Evolutionary conservation across 2,329 filamentous ascomycete genomes (phyloP), one percentile per base, ranked within the genome.

Genomic region (Aurifilum marmelostoma): DNA sequence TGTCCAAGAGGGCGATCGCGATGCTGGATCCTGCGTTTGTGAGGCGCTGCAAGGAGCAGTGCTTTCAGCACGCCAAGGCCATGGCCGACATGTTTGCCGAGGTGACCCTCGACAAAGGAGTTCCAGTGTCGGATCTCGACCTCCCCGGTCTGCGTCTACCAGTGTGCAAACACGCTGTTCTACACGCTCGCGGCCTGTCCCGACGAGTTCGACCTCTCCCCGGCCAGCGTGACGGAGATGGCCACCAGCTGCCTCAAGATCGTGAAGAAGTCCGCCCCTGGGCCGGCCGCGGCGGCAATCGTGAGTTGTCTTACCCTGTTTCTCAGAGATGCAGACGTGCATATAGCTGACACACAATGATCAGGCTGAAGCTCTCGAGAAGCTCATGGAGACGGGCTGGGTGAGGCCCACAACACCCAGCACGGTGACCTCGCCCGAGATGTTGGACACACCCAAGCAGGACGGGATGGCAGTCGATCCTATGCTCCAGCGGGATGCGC

Each of bases 1-100:
- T 88, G 0, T 80, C 85, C 2, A 79, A 79, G 8, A 75, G 79
- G 0, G 78, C 79, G 16, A 76, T 87, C 12, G 80, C 79, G 64
- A 80, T 79, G 68, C 77, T 88, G 3, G 83, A 85, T 61, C 81
- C 81, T 12, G 78, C 77, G 2, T 87, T 87, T 67, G 80, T 86
- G 39, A 71, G 60, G 54, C 81, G 83, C 71, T 87, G 84, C 69
- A 83, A 82, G 56, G 78, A 80, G 3, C 83, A 84, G 69, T 86
- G 85, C 67, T 83, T 84, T 52, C 83, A 87, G 63, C 85, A 88
- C 69, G 84, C 85, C 11, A 76, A 83, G 43, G 83, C 84, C 37
- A 87, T 88, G 83, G 81, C 84, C 8, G 83, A 84, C 60, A 87
- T 88, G 72, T 87, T 88, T 71, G 78, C 82, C 3, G 78, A 83